Evolutionary conservation across 352 stramenopile species (phyloP), one percentile per base, ranked within the genome.

Genomic region (Phytophthora vignae): DNA sequence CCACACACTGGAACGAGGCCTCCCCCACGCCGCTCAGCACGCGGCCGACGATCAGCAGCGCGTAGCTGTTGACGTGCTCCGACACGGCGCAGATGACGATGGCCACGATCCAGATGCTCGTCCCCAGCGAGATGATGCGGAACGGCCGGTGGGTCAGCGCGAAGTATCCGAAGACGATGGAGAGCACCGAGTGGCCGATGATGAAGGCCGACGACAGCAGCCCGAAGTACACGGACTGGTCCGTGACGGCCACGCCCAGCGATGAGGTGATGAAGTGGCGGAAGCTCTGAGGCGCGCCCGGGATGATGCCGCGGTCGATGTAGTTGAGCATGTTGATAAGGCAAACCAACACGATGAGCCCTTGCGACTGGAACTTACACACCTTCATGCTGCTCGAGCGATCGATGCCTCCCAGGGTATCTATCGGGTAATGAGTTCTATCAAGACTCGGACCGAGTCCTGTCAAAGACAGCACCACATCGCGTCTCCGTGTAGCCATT

Each of bases 291-390:
- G 64, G 55, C 0, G 92, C 90, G 21, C 96, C 96, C 0, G 96
- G 90, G 63, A 98, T 98, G 68, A 99, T 98, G 49, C 92, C 91
- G 21, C 95, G 86, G 81, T 98, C 94, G 31, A 98, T 62, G 81
- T 98, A 98, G 74, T 98, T 98, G 61, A 97, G 76, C 19, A 98
- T 76, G 71, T 98, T 98, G 71, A 94, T 94, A 36, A 84, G 66
- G 60, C 84, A 94, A 40, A 97, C 77, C 63, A 96, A 69, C 19
- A 94, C 63, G 75, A 96, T 92, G 64, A 66, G 55, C 33, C 64
- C 55, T 36, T 65, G 64, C 27, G 60, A 67, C 60, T 67, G 31
- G 36, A 67, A 52, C 60, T 67, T 59, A 36, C 36, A 67, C 12
- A 22, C 19, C 49, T 52, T 59, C 60, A 67, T 65, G 27, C 19